phyloP scores from a whole-genome alignment of 805 yeast species.

The Metschnikowia similis region DNA sequence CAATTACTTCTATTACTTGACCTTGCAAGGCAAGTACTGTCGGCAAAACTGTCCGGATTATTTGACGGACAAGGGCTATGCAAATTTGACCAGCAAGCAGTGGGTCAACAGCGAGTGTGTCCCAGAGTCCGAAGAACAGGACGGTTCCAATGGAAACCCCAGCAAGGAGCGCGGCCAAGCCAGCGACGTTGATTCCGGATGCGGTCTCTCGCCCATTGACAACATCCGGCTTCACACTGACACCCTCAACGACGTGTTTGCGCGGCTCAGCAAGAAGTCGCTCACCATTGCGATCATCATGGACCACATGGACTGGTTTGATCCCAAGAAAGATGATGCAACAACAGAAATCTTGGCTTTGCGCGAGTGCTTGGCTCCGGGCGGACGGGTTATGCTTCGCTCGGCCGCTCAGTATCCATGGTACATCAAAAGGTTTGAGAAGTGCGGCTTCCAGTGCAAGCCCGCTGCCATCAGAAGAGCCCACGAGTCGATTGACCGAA shows the following conservation, averaged over 20 bases:
- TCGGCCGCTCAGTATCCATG: conserved; percentile 73
- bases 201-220: conserved; percentile 45
- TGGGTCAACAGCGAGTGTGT: not conserved
- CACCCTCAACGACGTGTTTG: conserved; percentile 69
- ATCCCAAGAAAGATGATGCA: conserved; percentile 61
- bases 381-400: conserved; percentile 74
- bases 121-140: not conserved
- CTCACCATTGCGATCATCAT: conserved; percentile 75
- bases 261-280: conserved; percentile 56
- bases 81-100: conserved; percentile 31
- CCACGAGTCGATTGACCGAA: conserved; percentile 69
- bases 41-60: conserved; percentile 72
- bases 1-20: conserved; percentile 74
- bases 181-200: not conserved
- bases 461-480: conserved; percentile 65
- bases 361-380: conserved; percentile 54
- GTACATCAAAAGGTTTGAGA: conserved; percentile 69
- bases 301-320: conserved; percentile 95
- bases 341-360: conserved; percentile 62
- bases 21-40: conserved; percentile 58
- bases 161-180: too few relatives aligned
- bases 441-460: conserved; percentile 60
- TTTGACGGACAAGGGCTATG: conserved; percentile 56
- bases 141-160: not conserved
- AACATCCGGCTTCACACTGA: conserved; percentile 77